phyloP scores from a whole-genome alignment of 176 grass and related monocot genomes.

The Zea luxurians region DNA sequence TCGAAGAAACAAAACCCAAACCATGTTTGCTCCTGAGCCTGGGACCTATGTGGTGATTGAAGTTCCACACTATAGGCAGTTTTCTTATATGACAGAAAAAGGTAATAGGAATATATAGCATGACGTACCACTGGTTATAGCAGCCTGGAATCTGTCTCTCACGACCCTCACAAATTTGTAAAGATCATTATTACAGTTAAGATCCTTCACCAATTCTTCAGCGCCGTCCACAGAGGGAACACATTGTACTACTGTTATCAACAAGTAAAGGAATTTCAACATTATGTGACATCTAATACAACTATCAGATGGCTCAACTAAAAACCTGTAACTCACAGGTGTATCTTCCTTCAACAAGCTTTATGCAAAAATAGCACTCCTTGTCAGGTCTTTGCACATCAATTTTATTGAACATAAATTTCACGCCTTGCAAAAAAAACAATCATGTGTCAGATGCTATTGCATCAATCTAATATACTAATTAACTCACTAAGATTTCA shows the following conservation, averaged over 20 bases:
- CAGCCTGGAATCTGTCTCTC: slow-evolving; percentile 69
- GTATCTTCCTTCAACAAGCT: slow-evolving; percentile 64
- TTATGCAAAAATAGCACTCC: slow-evolving; percentile 78
- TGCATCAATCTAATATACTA: not conserved
- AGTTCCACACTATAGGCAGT: not conserved
- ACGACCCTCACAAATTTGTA: slow-evolving; percentile 82
- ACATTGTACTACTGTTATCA: slow-evolving; percentile 65
- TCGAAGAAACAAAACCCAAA: not conserved
- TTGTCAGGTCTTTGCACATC: slow-evolving; percentile 50
- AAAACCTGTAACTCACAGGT: slow-evolving; percentile 55
- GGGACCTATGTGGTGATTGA: not conserved
- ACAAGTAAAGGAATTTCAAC: slow-evolving; percentile 18
- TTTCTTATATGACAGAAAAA: slow-evolving; percentile 3
- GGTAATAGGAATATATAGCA: slow-evolving; percentile 3
- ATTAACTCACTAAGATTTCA: not conserved
- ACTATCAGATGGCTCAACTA: slow-evolving; percentile 9
- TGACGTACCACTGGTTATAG: slow-evolving; percentile 53
- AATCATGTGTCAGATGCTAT: slow-evolving; percentile 28
- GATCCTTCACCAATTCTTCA: slow-evolving; percentile 63
- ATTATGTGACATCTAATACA: slow-evolving; percentile 4
- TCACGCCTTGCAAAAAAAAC: slow-evolving; percentile 53
- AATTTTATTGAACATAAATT: slow-evolving; percentile 85
- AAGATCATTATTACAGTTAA: slow-evolving; percentile 73
- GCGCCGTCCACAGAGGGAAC: slow-evolving; percentile 56
- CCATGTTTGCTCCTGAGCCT: not conserved